These are phyloP conservation scores for Aspergillus neoniger DNA, from an alignment of 2,329 filamentous ascomycete species.

Conservation along the genomic window DNA sequence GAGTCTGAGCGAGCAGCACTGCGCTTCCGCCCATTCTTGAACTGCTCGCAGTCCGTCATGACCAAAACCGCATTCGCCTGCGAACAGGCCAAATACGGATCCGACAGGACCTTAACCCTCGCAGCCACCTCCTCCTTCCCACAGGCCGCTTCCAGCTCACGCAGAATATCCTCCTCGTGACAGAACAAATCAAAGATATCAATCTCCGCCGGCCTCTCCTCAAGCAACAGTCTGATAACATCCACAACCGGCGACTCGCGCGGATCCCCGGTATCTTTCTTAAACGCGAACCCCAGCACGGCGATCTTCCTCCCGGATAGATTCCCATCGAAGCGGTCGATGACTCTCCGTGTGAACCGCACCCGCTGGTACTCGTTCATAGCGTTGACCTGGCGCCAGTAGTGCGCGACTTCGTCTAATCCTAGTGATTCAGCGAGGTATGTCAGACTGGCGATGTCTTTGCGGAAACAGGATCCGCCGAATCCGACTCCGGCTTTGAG, in stretches of 20 bases:
- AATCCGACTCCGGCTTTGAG: conserved; percentile 76
- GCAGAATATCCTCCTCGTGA: conserved; percentile 40
- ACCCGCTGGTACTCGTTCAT: conserved; percentile 76
- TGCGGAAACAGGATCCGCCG: conserved; percentile 79
- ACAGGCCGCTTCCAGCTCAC: conserved; percentile 35
- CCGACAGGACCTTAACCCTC: conserved; percentile 41
- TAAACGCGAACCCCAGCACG: conserved; percentile 75
- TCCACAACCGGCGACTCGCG: conserved; percentile 70
- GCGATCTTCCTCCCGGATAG: conserved; percentile 70
- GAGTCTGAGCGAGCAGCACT: background rate
- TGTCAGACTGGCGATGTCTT: conserved; percentile 72
- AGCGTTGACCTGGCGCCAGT: conserved; percentile 72
- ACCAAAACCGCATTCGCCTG: conserved; percentile 53
- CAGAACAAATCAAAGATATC: conserved; percentile 67
- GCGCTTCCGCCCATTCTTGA: conserved; percentile 35
- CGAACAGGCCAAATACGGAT: conserved; percentile 50
- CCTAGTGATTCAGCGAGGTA: conserved; percentile 72
- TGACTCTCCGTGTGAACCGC: conserved; percentile 67
- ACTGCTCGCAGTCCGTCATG: conserved; percentile 57
- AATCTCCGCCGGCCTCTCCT: conserved; percentile 65
- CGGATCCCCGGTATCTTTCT: conserved; percentile 76
- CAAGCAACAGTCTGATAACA: conserved; percentile 65
- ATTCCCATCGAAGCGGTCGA: conserved; percentile 68
- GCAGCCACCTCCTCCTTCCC: background rate
- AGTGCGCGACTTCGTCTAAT: conserved; percentile 70